Percentiles rank a stretch among this genome's conserved stretches.
Evolutionary conservation across 805 yeast genomes (phyloP).

Genomic region (Starmerella tilneyi): DNA sequence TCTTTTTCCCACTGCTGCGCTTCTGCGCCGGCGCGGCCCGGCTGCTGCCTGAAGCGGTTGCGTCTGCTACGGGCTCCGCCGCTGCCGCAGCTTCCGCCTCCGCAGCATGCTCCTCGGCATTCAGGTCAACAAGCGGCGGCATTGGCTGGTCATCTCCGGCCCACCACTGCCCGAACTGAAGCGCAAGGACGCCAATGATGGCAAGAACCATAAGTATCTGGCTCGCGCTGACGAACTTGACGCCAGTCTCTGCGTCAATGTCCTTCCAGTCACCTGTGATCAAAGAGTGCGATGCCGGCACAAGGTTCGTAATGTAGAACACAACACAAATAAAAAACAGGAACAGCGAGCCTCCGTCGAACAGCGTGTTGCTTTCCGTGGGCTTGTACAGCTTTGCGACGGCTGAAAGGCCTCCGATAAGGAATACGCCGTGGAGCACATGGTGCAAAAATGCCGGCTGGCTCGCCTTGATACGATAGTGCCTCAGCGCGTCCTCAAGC

Average conservation of each 20-base stretch:
- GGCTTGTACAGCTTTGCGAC: conserved; percentile 78
- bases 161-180: conserved; percentile 84
- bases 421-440: conserved; percentile 51
- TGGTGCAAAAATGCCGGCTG: conserved; percentile 52
- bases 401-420: conserved; percentile 60
- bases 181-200: conserved; percentile 64
- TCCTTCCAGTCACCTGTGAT: conserved; percentile 83
- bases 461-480: conserved; percentile 64
- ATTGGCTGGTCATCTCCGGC: conserved; percentile 35
- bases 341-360: conserved; percentile 82
- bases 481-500: conserved; percentile 53
- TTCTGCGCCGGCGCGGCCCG: background rate
- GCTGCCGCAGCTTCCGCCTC: conserved; percentile 7
- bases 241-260: conserved; percentile 72
- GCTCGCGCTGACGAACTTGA: conserved; percentile 86
- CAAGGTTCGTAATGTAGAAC: conserved; percentile 75
- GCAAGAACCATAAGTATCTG: conserved; percentile 63
- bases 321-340: conserved; percentile 61
- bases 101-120: background rate
- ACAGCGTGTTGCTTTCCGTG: conserved; percentile 68
- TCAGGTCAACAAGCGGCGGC: conserved; percentile 21
- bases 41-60: conserved; percentile 12
- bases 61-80: conserved; percentile 5
- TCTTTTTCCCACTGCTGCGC: conserved; percentile 3
- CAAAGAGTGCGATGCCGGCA: conserved; percentile 66